phyloP scores from a whole-genome alignment of 148 eudicot genomes.

The Drosera capensis region DNA sequence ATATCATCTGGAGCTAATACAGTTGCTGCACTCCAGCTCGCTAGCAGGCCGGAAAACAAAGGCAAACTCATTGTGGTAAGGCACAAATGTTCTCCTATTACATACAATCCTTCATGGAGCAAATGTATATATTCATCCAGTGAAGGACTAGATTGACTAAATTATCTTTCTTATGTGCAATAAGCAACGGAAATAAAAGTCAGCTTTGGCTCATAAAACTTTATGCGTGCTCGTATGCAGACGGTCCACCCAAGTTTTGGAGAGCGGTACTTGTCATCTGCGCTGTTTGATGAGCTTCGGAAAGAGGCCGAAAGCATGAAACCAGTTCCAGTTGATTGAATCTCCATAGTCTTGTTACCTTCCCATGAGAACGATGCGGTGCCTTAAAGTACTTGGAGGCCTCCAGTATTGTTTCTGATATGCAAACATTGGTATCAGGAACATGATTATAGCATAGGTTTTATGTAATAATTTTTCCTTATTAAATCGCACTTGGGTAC shows the following conservation, averaged over 20 bases:
- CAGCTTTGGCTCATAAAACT: no score
- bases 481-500: no score
- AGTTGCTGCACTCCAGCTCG: constrained; percentile 87
- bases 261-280: constrained; percentile 83
- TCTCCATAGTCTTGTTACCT: background rate
- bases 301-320: constrained; percentile 83
- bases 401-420: no score
- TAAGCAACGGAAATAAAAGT: no score
- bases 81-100: no score
- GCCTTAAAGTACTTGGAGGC: no score
- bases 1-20: constrained; percentile 97
- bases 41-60: constrained; percentile 82
- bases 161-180: no score
- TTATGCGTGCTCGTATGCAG: constrained; percentile 16
- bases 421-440: no score
- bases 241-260: constrained; percentile 89
- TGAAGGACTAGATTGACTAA: background rate
- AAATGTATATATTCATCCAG: background rate
- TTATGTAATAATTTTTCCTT: no score
- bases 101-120: background rate
- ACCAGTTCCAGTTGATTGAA: constrained; percentile 75
- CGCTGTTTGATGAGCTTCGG: constrained; percentile 67
- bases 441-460: no score
- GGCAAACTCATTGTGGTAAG: constrained; percentile 98
- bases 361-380: no score